These are phyloP conservation scores for Coemansia guatemalensis DNA, from an alignment of 192 early-diverging fungal genomes.

Conservation along the genomic window DNA sequence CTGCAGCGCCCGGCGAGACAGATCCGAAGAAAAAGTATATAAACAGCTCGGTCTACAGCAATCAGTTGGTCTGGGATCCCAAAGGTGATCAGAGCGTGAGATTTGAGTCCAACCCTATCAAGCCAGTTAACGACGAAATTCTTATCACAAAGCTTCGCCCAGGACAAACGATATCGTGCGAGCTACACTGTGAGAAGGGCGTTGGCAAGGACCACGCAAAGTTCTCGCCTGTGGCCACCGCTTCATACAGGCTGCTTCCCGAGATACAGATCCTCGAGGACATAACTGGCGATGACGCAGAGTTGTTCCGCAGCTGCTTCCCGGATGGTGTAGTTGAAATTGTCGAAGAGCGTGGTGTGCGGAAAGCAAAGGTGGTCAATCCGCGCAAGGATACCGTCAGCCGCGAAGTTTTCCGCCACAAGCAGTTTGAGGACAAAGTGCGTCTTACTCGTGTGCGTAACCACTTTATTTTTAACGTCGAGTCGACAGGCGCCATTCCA, in stretches of 20 bases:
- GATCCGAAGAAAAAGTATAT: slow-evolving; percentile 74
- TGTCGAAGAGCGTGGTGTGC: slow-evolving; percentile 63
- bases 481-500: slow-evolving; percentile 79
- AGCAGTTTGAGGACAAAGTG: slow-evolving; percentile 90
- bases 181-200: slow-evolving; percentile 89
- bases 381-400: slow-evolving; percentile 94
- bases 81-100: slow-evolving; percentile 82
- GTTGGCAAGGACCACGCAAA: slow-evolving; percentile 96
- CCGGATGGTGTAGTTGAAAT: slow-evolving; percentile 83
- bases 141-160: slow-evolving; percentile 91
- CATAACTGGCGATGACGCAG: slow-evolving; percentile 80
- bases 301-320: slow-evolving; percentile 86
- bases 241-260: slow-evolving; percentile 91
- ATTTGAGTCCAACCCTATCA: slow-evolving; percentile 67
- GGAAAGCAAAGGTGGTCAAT: slow-evolving; percentile 80
- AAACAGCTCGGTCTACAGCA: slow-evolving; percentile 73
- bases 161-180: slow-evolving; percentile 81
- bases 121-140: slow-evolving; percentile 89
- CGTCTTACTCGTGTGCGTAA: slow-evolving; percentile 86
- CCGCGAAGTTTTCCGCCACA: slow-evolving; percentile 89
- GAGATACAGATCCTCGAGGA: slow-evolving; percentile 83
- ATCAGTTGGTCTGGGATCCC: slow-evolving; percentile 81
- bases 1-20: slow-evolving; percentile 61
- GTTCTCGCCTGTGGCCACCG: slow-evolving; percentile 95
- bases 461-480: slow-evolving; percentile 97